phyloP scores from a whole-genome alignment of 176 grass and related monocot species.

The Cenchrus purpureus region DNA sequence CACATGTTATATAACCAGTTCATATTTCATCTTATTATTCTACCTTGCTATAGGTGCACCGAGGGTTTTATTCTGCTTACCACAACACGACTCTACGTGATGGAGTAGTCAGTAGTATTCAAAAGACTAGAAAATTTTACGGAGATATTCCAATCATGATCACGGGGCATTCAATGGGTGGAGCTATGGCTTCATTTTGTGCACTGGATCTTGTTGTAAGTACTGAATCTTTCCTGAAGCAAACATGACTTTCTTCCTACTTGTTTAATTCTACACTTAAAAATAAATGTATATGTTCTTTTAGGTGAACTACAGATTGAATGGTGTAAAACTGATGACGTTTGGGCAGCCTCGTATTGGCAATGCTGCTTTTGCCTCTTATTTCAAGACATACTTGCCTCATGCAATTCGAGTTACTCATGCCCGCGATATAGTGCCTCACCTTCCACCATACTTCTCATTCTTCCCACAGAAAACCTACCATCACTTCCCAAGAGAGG shows the following conservation, averaged over 20 bases:
- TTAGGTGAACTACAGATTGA: constrained; percentile 67
- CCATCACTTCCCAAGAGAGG: constrained; percentile 95
- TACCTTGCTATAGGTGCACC: constrained; percentile 70
- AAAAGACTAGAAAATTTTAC: constrained; percentile 59
- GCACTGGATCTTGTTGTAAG: constrained; percentile 94
- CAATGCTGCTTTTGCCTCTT: constrained; percentile 85
- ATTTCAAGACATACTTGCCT: constrained; percentile 75
- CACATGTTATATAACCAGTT: not conserved
- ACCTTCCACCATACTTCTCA: constrained; percentile 83
- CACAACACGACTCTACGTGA: constrained; percentile 76
- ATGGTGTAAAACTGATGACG: constrained; percentile 75
- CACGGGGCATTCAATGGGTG: constrained; percentile 93
- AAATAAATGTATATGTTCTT: constrained; percentile 19
- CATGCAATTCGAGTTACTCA: constrained; percentile 78
- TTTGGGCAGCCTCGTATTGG: constrained; percentile 90
- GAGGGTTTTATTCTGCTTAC: constrained; percentile 90
- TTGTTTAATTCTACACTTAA: constrained; percentile 21
- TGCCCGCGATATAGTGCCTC: constrained; percentile 82
- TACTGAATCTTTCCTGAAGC: constrained; percentile 36
- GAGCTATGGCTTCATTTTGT: constrained; percentile 95
- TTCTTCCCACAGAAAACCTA: constrained; percentile 89
- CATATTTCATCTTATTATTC: constrained; percentile 10
- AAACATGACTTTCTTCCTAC: not conserved
- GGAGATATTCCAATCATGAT: constrained; percentile 80
- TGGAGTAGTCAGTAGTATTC: constrained; percentile 64